These are phyloP conservation scores for Leishmania lainsoni DNA, from an alignment of 208 protist genomes.

Conservation along the genomic window DNA sequence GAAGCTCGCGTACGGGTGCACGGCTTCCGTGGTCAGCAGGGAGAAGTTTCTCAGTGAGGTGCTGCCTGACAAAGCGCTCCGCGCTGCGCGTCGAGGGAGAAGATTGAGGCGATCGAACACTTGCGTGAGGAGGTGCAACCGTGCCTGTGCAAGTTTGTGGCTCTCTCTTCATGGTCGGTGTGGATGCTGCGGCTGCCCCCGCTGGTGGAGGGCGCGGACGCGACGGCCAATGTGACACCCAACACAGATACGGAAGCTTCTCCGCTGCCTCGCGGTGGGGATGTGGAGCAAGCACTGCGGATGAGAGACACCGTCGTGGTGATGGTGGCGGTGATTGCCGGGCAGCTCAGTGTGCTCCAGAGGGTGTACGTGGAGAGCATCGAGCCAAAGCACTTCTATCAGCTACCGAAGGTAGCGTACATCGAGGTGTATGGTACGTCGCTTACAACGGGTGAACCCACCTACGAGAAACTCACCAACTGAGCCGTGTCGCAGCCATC, in stretches of 20 bases:
- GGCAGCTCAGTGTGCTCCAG: slow-evolving; percentile 58
- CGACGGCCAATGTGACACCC: background rate
- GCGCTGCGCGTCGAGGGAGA: slow-evolving; percentile 12
- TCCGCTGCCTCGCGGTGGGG: background rate
- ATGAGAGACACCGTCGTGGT: slow-evolving; percentile 39
- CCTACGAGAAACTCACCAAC: slow-evolving; percentile 28
- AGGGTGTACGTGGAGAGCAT: slow-evolving; percentile 67
- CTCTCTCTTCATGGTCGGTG: slow-evolving; percentile 45
- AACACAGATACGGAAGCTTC: slow-evolving; percentile 20
- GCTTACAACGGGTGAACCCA: slow-evolving; percentile 54
- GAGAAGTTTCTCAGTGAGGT: slow-evolving; percentile 32
- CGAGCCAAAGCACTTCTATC: slow-evolving; percentile 82
- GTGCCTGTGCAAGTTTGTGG: slow-evolving; percentile 58
- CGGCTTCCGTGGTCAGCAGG: slow-evolving; percentile 29
- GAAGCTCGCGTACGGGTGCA: slow-evolving; percentile 80
- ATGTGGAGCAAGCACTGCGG: slow-evolving; percentile 5
- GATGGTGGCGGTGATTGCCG: slow-evolving; percentile 52
- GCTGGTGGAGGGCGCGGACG: slow-evolving; percentile 7
- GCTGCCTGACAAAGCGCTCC: slow-evolving; percentile 24
- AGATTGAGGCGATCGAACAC: slow-evolving; percentile 18
- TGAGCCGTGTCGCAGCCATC: background rate
- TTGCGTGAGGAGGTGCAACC: slow-evolving; percentile 47
- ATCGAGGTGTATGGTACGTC: slow-evolving; percentile 69
- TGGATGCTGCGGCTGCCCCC: slow-evolving; percentile 45
- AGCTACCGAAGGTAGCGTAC: slow-evolving; percentile 76